Conservation (phyloP, 2,329 filamentous ascomycete genomes). For the Fusarium dlaminii region DNA sequence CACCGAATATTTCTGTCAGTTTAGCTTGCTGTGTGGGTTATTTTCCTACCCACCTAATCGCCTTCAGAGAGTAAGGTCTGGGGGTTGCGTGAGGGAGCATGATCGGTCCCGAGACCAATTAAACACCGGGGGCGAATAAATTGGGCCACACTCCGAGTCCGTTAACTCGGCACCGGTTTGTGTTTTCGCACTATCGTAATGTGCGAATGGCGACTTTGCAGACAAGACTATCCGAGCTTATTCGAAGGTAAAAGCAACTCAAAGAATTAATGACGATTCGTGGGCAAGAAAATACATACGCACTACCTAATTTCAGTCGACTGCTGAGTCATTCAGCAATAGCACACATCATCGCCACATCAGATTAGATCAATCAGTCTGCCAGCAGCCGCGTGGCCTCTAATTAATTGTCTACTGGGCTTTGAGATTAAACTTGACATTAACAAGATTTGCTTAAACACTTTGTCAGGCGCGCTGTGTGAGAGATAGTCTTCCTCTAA, state of each 20-base stretch:
- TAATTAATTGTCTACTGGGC: background rate
- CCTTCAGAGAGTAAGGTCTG: conserved; percentile 3
- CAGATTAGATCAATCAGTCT: conserved; percentile 22
- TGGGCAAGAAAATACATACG: background rate
- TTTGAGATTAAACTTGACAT: background rate
- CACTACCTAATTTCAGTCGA: background rate
- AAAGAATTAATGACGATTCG: background rate
- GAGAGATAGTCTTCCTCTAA: background rate
- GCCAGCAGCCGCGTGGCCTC: conserved; percentile 33
- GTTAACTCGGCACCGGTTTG: conserved; percentile 10
- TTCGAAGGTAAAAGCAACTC: conserved; percentile 5
- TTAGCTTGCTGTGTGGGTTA: no score
- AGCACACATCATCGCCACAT: conserved; percentile 26
- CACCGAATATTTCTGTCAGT: no score
- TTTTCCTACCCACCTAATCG: background rate
- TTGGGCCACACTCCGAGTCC: background rate
- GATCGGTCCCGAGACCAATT: conserved; percentile 38
- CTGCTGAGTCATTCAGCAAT: conserved; percentile 31
- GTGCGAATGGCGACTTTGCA: conserved; percentile 2
- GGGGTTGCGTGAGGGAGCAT: conserved; percentile 2
- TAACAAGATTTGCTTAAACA: background rate
- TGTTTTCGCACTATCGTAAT: conserved; percentile 6
- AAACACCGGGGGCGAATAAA: conserved; percentile 18
- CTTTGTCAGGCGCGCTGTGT: background rate
- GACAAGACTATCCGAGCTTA: background rate